Evolutionary conservation across 176 grass and related monocot species (phyloP).

Genomic region (Avena atlantica): DNA sequence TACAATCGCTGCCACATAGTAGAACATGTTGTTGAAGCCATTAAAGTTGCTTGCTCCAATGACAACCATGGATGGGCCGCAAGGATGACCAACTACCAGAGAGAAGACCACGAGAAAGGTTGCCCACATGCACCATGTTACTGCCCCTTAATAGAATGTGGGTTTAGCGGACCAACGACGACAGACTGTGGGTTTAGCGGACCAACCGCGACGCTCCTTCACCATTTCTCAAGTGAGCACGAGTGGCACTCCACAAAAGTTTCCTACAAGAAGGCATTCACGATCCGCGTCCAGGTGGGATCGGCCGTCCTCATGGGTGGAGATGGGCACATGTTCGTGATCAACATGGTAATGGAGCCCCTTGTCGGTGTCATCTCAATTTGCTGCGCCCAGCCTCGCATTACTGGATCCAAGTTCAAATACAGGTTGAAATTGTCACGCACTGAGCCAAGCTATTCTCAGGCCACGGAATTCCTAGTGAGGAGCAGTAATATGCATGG

Average conservation of each 20-base stretch:
- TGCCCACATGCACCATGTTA: not conserved
- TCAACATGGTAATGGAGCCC: not conserved
- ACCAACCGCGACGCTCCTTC: not conserved
- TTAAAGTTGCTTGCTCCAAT: constrained; percentile 15
- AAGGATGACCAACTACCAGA: not conserved
- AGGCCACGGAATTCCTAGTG: not conserved
- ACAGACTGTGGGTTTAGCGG: not conserved
- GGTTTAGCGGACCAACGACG: not conserved
- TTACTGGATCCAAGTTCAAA: not conserved
- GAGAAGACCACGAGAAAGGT: not conserved
- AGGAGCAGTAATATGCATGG: not conserved
- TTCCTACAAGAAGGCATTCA: not conserved
- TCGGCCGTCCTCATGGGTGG: not conserved
- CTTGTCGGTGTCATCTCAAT: not conserved
- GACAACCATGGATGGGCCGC: not conserved
- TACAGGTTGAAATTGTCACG: not conserved
- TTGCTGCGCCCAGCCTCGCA: not conserved
- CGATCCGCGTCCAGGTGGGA: not conserved
- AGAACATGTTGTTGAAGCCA: not conserved
- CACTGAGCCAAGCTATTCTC: not conserved
- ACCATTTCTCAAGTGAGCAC: not conserved
- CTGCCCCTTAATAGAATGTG: not conserved
- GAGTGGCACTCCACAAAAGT: not conserved
- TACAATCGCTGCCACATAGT: not conserved
- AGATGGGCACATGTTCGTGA: not conserved